Conservation (phyloP, 2,329 filamentous ascomycete species). For the Aspergillus spinulosporus region DNA sequence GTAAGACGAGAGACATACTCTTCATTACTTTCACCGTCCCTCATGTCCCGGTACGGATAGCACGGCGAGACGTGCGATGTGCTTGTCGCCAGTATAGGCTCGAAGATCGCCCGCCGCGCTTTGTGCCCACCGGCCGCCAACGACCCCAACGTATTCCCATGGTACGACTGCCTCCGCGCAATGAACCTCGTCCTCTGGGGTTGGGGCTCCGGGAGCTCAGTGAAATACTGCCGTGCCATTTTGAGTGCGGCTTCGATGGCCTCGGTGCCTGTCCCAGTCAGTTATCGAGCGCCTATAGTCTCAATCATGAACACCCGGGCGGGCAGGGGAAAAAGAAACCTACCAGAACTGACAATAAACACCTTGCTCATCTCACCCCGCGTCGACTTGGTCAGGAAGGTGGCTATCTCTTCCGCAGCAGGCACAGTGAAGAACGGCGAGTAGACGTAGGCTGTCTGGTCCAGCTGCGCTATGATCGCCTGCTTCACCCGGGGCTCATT, state of each 20-base stretch:
- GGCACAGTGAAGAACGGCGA: slow-evolving; percentile 47
- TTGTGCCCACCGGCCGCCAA: slow-evolving; percentile 44
- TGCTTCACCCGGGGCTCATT: slow-evolving; percentile 44
- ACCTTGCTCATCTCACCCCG: slow-evolving; percentile 22
- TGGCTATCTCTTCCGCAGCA: slow-evolving; percentile 45
- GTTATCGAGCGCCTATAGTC: neutral
- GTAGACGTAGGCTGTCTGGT: slow-evolving; percentile 46
- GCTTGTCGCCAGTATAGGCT: slow-evolving; percentile 31
- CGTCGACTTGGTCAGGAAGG: slow-evolving; percentile 35
- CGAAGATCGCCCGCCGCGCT: slow-evolving; percentile 37
- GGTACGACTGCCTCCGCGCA: slow-evolving; percentile 49
- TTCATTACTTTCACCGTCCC: slow-evolving; percentile 39
- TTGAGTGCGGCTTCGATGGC: slow-evolving; percentile 53
- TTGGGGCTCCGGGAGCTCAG: slow-evolving; percentile 41
- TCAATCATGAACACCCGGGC: neutral
- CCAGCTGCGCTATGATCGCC: slow-evolving; percentile 45
- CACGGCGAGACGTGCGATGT: slow-evolving; percentile 28
- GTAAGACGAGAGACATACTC: slow-evolving; percentile 46
- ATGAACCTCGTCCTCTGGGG: slow-evolving; percentile 45
- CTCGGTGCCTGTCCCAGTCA: slow-evolving; percentile 27
- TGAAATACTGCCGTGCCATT: slow-evolving; percentile 51
- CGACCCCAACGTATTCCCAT: slow-evolving; percentile 53
- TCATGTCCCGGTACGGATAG: slow-evolving; percentile 42
- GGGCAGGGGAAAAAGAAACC: neutral
- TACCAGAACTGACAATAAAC: slow-evolving; percentile 26